Conservation (phyloP, 2,329 filamentous ascomycete genomes). For the Diaporthe humulicola region DNA sequence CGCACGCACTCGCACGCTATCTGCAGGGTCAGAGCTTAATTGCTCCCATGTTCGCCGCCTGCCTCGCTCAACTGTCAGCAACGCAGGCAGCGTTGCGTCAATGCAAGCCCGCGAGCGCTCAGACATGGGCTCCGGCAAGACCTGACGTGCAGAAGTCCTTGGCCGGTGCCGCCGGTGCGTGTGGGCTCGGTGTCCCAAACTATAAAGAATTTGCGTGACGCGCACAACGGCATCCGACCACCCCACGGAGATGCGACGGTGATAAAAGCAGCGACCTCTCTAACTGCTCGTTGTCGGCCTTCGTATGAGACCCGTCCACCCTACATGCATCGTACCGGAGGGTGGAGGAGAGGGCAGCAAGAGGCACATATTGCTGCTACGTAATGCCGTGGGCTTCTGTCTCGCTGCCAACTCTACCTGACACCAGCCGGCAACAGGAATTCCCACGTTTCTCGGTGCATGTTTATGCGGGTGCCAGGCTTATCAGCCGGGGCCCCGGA, state of each 20-base stretch:
- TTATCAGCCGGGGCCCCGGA: not conserved
- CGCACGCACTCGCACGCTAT: not conserved
- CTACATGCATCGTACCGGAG: not conserved
- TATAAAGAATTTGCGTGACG: not conserved
- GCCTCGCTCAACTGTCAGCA: not conserved
- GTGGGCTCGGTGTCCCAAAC: constrained; percentile 18
- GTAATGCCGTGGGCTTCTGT: not conserved
- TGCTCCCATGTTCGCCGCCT: not conserved
- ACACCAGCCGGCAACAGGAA: constrained; percentile 5
- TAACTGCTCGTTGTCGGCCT: not conserved
- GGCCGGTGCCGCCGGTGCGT: constrained; percentile 21
- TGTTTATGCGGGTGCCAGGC: constrained; percentile 3
- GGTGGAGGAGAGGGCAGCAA: not conserved
- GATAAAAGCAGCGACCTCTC: not conserved
- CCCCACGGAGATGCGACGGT: not conserved
- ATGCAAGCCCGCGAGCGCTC: not conserved
- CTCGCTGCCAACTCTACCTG: not conserved
- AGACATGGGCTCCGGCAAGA: constrained; percentile 1
- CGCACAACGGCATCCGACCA: not conserved
- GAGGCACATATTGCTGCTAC: not conserved
- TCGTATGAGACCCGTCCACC: not conserved
- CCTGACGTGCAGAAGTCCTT: not conserved
- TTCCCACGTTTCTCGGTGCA: constrained; percentile 15
- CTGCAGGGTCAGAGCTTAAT: not conserved
- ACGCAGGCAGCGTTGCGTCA: constrained; percentile 1